phyloP scores from a whole-genome alignment of 129 eudicot genomes.

The Flaveria sonorensis region DNA sequence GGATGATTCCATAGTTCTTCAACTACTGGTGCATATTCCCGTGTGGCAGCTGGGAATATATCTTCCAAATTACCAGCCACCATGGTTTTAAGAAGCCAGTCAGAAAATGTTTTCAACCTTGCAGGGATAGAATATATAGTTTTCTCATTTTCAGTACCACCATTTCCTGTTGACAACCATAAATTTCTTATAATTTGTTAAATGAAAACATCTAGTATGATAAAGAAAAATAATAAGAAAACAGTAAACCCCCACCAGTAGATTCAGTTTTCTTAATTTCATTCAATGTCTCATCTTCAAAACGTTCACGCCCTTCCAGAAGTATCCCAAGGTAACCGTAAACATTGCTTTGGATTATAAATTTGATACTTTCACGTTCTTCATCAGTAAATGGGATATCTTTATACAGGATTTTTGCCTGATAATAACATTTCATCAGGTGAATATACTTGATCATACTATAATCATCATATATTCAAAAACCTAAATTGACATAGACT shows the following conservation, averaged over 20 bases:
- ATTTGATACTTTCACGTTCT: constrained; percentile 81
- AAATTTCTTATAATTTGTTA: neutral
- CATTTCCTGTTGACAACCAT: constrained; percentile 42
- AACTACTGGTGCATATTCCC: constrained; percentile 93
- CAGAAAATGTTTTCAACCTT: constrained; percentile 82
- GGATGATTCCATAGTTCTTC: constrained; percentile 84
- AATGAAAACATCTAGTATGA: neutral
- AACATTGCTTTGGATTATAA: constrained; percentile 78
- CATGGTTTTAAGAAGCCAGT: constrained; percentile 95
- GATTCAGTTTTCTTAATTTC: constrained; percentile 33
- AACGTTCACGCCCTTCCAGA: constrained; percentile 95
- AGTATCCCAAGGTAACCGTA: constrained; percentile 86
- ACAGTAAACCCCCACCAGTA: constrained; percentile 38
- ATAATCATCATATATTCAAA: neutral
- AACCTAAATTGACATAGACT: neutral
- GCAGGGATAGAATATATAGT: constrained; percentile 65
- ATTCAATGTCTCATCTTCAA: constrained; percentile 82
- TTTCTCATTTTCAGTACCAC: constrained; percentile 36
- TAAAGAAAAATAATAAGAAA: neutral
- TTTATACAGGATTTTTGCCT: constrained; percentile 92
- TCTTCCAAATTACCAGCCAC: constrained; percentile 88
- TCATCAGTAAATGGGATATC: constrained; percentile 77
- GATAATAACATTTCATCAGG: constrained; percentile 25
- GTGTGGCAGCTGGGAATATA: constrained; percentile 89
- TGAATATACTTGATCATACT: neutral